These are phyloP conservation scores for Annulohypoxylon maeteangense DNA, from an alignment of 495 filamentous ascomycete genomes.

Conservation along the genomic window DNA sequence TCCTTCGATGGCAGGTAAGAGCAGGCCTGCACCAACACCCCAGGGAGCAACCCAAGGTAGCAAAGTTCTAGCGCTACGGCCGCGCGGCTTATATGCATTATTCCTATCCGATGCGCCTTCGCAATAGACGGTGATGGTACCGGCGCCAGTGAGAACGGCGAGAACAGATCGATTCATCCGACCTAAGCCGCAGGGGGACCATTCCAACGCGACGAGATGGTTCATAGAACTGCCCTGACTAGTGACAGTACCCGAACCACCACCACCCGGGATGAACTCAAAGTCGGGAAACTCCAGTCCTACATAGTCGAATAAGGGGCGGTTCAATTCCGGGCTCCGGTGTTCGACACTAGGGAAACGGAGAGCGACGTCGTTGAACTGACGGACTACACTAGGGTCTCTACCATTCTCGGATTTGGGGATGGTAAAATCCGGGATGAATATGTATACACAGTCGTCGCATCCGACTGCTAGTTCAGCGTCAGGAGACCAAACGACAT, in stretches of 20 bases:
- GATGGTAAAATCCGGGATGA: constrained; percentile 56
- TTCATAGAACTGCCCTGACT: constrained; percentile 60
- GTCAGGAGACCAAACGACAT: constrained; percentile 61
- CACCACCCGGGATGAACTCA: constrained; percentile 50
- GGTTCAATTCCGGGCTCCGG: constrained; percentile 40
- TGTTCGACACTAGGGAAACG: constrained; percentile 46
- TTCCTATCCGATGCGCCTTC: constrained; percentile 48
- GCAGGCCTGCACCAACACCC: constrained; percentile 58
- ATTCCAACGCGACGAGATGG: constrained; percentile 56
- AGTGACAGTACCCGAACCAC: constrained; percentile 55
- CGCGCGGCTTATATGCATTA: constrained; percentile 30
- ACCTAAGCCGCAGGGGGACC: constrained; percentile 59
- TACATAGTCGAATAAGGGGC: constrained; percentile 35
- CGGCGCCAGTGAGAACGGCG: constrained; percentile 53
- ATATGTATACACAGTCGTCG: constrained; percentile 60
- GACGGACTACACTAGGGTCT: constrained; percentile 19
- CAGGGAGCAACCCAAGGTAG: constrained; percentile 48
- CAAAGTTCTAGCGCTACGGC: constrained; percentile 36
- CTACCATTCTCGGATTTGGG: constrained; percentile 1
- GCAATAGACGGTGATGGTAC: constrained; percentile 56
- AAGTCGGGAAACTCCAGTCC: constrained; percentile 33
- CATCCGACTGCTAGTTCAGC: constrained; percentile 59
- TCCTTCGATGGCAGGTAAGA: constrained; percentile 50
- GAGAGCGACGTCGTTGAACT: constrained; percentile 43
- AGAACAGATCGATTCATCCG: constrained; percentile 57